A percentile compares a stretch with the other conserved stretches of the same genome.
These are phyloP conservation scores for Asterophora parasitica DNA, from an alignment of 768 basidiomycete genomes.

Conservation along the genomic window DNA sequence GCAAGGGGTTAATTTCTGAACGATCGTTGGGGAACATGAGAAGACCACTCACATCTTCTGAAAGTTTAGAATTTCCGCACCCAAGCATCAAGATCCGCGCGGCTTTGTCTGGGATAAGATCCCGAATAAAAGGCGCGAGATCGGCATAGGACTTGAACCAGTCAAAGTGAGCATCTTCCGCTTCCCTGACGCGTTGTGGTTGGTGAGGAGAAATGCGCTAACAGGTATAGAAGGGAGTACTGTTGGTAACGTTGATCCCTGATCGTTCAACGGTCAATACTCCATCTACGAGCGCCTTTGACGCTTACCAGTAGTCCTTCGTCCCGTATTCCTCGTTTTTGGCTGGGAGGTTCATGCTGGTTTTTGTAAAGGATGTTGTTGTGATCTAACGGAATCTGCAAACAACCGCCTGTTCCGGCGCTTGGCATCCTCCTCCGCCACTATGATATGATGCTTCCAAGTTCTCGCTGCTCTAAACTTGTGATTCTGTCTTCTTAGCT, in stretches of 20 bases:
- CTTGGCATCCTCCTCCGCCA: too few relatives aligned
- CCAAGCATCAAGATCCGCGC: conserved; percentile 74
- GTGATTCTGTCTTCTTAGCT: not conserved
- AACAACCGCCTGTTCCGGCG: not conserved
- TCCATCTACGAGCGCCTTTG: conserved; percentile 13
- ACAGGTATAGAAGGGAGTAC: conserved; percentile 31
- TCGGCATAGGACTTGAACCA: conserved; percentile 86
- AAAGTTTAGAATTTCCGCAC: conserved; percentile 79
- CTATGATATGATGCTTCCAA: too few relatives aligned
- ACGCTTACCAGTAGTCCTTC: conserved; percentile 58
- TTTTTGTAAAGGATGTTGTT: not conserved
- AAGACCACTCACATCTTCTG: conserved; percentile 56
- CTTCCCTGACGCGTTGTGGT: conserved; percentile 39
- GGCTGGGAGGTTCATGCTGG: conserved; percentile 36
- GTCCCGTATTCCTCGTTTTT: conserved; percentile 67
- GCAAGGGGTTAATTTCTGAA: not conserved
- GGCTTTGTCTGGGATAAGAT: conserved; percentile 56
- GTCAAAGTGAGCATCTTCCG: conserved; percentile 60
- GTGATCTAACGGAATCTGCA: not conserved
- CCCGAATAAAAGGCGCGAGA: conserved; percentile 55
- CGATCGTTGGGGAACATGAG: not conserved
- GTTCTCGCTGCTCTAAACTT: too few relatives aligned
- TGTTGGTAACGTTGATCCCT: conserved; percentile 71
- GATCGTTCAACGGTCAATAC: conserved; percentile 2
- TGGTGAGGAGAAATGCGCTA: not conserved